Evolutionary conservation across 2,329 filamentous ascomycete species (phyloP).

Genomic region (Nannizziopsis arthrosporioides): DNA sequence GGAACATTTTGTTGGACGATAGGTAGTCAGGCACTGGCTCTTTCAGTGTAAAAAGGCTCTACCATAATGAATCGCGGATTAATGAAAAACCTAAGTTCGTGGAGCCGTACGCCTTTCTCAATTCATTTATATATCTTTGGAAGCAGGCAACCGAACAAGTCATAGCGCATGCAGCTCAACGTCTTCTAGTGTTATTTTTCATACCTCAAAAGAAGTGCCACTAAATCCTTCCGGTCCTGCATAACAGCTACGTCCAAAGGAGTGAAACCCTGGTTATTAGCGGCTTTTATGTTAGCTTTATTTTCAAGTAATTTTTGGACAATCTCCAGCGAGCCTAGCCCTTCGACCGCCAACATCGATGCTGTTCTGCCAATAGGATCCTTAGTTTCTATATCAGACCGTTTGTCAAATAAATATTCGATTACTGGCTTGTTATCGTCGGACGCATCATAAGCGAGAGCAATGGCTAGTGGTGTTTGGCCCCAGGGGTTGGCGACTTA

Average conservation of each 20-base stretch:
- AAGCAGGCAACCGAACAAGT: no score
- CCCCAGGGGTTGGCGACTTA: background rate
- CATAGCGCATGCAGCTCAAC: no score
- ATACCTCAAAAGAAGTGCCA: no score
- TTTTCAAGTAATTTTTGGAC: background rate
- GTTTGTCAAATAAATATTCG: slow-evolving; percentile 11
- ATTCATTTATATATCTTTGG: no score
- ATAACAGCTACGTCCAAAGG: slow-evolving; percentile 1
- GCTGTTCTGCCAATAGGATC: background rate
- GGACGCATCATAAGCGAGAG: background rate
- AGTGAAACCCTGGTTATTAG: background rate
- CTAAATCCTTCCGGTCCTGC: no score
- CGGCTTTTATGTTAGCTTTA: background rate
- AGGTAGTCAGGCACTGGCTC: no score
- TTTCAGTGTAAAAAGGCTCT: no score
- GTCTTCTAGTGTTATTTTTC: no score
- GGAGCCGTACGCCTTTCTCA: no score
- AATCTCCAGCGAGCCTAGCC: background rate
- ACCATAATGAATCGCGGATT: no score
- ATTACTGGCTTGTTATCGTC: background rate
- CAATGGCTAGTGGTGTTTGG: background rate
- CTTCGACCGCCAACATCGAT: background rate
- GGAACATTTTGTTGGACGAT: no score
- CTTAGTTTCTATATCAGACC: slow-evolving; percentile 24
- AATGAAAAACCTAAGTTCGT: no score